phyloP scores from a whole-genome alignment of 148 eudicot species.

The Fallopia convolvulus region DNA sequence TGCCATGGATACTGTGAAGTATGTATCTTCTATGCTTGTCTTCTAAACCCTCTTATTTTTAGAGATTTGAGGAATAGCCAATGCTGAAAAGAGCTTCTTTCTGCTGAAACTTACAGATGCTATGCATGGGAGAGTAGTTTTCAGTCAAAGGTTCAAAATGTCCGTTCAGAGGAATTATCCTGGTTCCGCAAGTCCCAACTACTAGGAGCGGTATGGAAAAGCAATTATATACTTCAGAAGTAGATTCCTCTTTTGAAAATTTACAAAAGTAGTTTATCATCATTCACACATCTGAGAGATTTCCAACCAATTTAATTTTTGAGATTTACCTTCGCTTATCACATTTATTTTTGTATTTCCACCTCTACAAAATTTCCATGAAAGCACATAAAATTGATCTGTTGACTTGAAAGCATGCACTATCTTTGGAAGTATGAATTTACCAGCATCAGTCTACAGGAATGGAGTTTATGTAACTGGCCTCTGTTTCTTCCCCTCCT shows the following conservation, averaged over 20 bases:
- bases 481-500: background rate
- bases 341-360: background rate
- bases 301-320: background rate
- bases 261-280: background rate
- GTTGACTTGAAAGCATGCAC: background rate
- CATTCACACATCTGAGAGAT: background rate
- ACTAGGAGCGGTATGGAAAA: conserved; percentile 67
- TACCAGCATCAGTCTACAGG: background rate
- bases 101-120: conserved; percentile 47
- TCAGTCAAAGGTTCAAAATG: conserved; percentile 68
- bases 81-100: conserved; percentile 3
- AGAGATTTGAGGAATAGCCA: background rate
- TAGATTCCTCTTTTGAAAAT: background rate
- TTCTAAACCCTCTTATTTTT: conserved; percentile 4
- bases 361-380: background rate
- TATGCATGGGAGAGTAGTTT: conserved; percentile 98
- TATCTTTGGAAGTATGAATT: background rate
- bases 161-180: conserved; percentile 69
- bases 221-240: background rate
- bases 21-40: conserved; percentile 20
- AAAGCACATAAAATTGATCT: background rate
- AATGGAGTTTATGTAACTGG: background rate
- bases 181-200: conserved; percentile 86
- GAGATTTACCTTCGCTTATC: background rate
- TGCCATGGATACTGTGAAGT: conserved; percentile 98